Evolutionary conservation across 2,329 filamentous ascomycete species (phyloP).

Genomic region (Zalaria obscura): DNA sequence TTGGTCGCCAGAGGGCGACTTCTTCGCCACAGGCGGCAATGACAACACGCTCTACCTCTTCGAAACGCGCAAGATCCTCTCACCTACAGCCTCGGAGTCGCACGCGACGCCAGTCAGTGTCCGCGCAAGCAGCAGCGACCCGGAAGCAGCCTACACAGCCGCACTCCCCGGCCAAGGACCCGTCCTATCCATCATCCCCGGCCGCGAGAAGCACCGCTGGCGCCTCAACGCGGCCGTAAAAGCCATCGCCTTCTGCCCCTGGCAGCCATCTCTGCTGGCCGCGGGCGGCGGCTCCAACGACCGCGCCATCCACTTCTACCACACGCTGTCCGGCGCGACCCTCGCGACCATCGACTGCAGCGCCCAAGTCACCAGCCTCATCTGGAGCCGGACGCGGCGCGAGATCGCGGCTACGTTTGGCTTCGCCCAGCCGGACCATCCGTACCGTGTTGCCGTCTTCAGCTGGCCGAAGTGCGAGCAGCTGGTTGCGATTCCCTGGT

Average conservation of each 20-base stretch:
- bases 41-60: conserved; percentile 84
- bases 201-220: conserved; percentile 54
- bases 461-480: conserved; percentile 86
- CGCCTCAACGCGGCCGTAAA: conserved; percentile 80
- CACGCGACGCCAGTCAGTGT: conserved; percentile 7
- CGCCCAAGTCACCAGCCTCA: conserved; percentile 82
- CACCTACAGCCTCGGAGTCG: conserved; percentile 5
- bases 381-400: conserved; percentile 73
- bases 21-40: conserved; percentile 81
- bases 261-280: conserved; percentile 74
- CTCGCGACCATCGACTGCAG: conserved; percentile 85
- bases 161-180: conserved; percentile 12
- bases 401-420: conserved; percentile 93
- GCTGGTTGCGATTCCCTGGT: conserved; percentile 75
- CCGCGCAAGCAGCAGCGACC: conserved; percentile 4
- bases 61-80: conserved; percentile 46
- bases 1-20: conserved; percentile 63
- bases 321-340: conserved; percentile 66
- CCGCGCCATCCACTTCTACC: conserved; percentile 91
- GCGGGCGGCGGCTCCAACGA: conserved; percentile 91
- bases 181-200: conserved; percentile 14
- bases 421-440: conserved; percentile 80
- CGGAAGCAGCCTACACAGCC: neutral
- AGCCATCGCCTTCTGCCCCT: conserved; percentile 92
- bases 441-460: conserved; percentile 81